Base-by-base conservation (phyloP, 345 rosid species). In the Populus simonii region DNA sequence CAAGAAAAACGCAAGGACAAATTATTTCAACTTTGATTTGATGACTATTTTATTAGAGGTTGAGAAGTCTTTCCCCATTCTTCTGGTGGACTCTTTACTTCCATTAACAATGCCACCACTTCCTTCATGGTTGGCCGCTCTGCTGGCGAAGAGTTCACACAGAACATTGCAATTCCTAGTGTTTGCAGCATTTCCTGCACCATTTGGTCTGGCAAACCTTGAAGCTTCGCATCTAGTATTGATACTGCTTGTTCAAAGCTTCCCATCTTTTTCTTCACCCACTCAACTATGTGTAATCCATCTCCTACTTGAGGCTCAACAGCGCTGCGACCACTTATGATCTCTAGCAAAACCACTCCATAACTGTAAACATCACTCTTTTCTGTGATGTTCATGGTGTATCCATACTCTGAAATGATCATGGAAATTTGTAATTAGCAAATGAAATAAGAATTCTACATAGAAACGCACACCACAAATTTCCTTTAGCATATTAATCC, bases 231-330 rank as follows among this genome's bases (percentile, higher is more conserved):
- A 49, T 95, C 99, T 1, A 95, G 92, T 35, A 95, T 87, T 0
- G 94, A 88, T 33, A 81, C 73, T 0, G 97, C 97, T 13, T 96
- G 99, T 81, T 95, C 97, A 6, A 90, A 95, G 82, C 98, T 93
- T n/a, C 96, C 98, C 99, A 95, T 93, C 84, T 93, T 95, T 84
- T 81, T 92, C 83, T 92, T 93, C 81, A 95, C 98, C 98, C 99
- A 95, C 76, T 95, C 98, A 0, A 95, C 98, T 20, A 95, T 95
- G 84, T 95, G 99, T 31, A 89, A 78, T 8, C 97, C 97, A 8
- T 92, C 97, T 16, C 90, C 96, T 2, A 85, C 81, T 47, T 85
- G 97, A 0, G 94, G 74, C 78, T 86, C 90, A 45, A 95, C 89
- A 0, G 98, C 99, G 8, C 96, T 92, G 43, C 97, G 90, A 1